Conservation (phyloP, 352 stramenopile genomes). For the Pilasporangium apinafurcum region DNA sequence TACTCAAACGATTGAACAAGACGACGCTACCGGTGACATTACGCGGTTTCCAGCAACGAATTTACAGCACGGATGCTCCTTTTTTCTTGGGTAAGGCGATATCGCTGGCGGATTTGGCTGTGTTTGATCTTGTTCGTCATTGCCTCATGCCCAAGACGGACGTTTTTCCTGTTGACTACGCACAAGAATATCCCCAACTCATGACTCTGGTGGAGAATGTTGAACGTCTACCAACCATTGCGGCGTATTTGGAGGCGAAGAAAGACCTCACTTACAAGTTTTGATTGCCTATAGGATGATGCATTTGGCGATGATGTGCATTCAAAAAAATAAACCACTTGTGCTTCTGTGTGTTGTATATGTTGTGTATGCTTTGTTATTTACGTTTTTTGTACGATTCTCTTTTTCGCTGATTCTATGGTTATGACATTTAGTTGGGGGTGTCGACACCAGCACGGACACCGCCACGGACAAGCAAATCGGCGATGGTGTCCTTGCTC, state of each 20-base stretch:
- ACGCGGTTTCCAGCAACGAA: conserved; percentile 9
- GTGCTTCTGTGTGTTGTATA: not conserved
- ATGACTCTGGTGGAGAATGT: conserved; percentile 1
- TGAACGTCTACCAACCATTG: conserved; percentile 4
- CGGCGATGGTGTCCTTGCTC: conserved; percentile 63
- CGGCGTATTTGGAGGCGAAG: conserved; percentile 3
- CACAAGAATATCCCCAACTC: conserved; percentile 18
- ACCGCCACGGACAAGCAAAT: conserved; percentile 65
- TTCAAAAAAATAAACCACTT: no score
- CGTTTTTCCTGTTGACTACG: conserved; percentile 18
- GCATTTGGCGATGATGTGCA: no score
- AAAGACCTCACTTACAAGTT: conserved; percentile 3
- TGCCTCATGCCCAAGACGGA: conserved; percentile 16
- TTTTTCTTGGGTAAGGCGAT: conserved; percentile 27
- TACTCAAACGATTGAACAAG: conserved; percentile 18
- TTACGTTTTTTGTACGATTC: no score
- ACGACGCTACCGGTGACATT: conserved; percentile 19
- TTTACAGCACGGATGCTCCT: conserved; percentile 5
- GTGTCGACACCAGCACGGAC: conserved; percentile 69
- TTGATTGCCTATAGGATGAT: no score
- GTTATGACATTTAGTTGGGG: conserved; percentile 11
- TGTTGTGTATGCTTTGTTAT: conserved; percentile 3
- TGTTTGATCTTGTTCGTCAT: conserved; percentile 33
- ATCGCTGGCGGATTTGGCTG: conserved; percentile 25
- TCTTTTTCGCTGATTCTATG: conserved; percentile 1